Percentiles rank a stretch among this genome's conserved stretches.
Evolutionary conservation across 2,329 filamentous ascomycete species (phyloP).

Genomic region (Ceratocystis albifundus): DNA sequence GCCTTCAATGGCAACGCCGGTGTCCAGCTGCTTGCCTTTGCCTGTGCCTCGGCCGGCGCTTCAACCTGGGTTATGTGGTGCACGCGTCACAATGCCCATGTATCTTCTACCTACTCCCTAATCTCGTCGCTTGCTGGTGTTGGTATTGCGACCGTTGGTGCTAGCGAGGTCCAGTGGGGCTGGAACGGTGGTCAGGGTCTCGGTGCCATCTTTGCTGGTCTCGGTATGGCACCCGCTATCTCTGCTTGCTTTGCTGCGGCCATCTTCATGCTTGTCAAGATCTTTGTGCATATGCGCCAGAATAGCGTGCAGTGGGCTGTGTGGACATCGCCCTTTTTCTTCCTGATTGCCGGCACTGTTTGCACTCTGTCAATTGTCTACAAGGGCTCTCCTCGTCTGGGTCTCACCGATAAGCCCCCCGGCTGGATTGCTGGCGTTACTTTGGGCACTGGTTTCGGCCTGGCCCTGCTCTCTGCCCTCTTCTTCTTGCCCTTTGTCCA

Average conservation of each 20-base stretch:
- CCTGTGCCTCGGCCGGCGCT: slow-evolving; percentile 52
- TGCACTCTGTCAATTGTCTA: slow-evolving; percentile 70
- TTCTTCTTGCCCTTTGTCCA: slow-evolving; percentile 66
- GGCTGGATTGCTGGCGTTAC: slow-evolving; percentile 58
- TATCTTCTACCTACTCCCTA: slow-evolving; percentile 61
- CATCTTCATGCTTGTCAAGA: slow-evolving; percentile 64
- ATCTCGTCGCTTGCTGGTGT: slow-evolving; percentile 58
- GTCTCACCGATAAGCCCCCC: slow-evolving; percentile 52
- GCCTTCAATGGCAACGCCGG: slow-evolving; percentile 51
- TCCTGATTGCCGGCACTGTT: slow-evolving; percentile 62
- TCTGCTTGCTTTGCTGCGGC: slow-evolving; percentile 51
- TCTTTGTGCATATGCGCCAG: slow-evolving; percentile 57
- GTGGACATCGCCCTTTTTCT: slow-evolving; percentile 62
- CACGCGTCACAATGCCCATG: slow-evolving; percentile 59
- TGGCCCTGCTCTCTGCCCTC: slow-evolving; percentile 47
- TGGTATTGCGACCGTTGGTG: slow-evolving; percentile 55
- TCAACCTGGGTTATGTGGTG: slow-evolving; percentile 72
- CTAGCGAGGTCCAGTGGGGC: slow-evolving; percentile 52
- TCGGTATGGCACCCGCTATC: slow-evolving; percentile 59
- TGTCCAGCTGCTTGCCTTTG: slow-evolving; percentile 57
- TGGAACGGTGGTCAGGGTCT: slow-evolving; percentile 59
- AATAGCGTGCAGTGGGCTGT: slow-evolving; percentile 63
- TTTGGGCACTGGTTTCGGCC: slow-evolving; percentile 49
- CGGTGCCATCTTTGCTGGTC: slow-evolving; percentile 59
- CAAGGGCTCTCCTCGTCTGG: slow-evolving; percentile 62